Percentiles rank a stretch among this genome's conserved stretches.
Evolutionary conservation across 176 grass and related monocot species (phyloP).

Genomic region (Aegilops speltoides): DNA sequence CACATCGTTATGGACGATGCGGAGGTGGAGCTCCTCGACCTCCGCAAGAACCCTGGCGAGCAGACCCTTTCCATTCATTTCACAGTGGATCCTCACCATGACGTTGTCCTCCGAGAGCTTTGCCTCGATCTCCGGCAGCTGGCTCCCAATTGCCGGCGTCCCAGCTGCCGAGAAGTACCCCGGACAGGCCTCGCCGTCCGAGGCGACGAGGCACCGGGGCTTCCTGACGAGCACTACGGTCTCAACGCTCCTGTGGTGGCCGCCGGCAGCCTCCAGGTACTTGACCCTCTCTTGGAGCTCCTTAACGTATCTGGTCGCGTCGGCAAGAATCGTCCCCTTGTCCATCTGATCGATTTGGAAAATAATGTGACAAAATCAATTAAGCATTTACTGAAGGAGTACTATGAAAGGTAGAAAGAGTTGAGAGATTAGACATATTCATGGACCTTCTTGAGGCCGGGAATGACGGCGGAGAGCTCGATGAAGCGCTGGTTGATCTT

Average conservation of each 20-base stretch:
- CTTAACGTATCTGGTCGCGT: constrained; percentile 49
- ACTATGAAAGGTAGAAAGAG: no score
- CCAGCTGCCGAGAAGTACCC: not conserved
- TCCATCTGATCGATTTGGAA: constrained; percentile 37
- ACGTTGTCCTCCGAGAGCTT: constrained; percentile 40
- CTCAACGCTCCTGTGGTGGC: constrained; percentile 21
- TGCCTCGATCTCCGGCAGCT: constrained; percentile 50
- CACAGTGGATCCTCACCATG: constrained; percentile 53
- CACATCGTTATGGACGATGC: constrained; percentile 42
- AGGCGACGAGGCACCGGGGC: not conserved
- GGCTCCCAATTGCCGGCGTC: not conserved
- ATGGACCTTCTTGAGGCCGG: constrained; percentile 59
- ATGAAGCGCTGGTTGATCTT: constrained; percentile 70
- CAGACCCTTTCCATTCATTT: constrained; percentile 34
- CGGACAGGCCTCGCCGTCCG: not conserved
- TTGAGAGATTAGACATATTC: not conserved
- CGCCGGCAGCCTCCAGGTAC: constrained; percentile 31
- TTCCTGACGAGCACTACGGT: constrained; percentile 38
- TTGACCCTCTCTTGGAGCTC: constrained; percentile 55
- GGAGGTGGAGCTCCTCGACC: constrained; percentile 49
- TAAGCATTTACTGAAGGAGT: not conserved
- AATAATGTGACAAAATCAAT: no score
- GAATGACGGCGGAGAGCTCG: constrained; percentile 65
- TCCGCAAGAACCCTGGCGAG: constrained; percentile 47
- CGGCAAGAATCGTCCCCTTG: constrained; percentile 63